Conservation (phyloP, 2,329 filamentous ascomycete species). For the Paecilomyces sp. region DNA sequence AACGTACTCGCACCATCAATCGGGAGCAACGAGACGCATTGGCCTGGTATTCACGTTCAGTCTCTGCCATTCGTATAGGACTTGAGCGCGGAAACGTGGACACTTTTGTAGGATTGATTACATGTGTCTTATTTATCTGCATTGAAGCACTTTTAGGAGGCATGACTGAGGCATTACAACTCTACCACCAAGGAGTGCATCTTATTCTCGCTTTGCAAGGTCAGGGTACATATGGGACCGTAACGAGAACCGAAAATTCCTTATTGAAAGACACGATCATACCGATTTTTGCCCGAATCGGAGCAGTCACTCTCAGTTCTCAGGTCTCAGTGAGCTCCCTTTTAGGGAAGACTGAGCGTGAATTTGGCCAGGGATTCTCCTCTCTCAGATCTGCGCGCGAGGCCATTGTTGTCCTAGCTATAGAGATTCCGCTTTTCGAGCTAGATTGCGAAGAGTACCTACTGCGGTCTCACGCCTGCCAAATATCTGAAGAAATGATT, state of each 20-base stretch:
- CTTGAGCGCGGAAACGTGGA: slow-evolving; percentile 18
- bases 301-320: slow-evolving; percentile 11
- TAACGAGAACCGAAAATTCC: slow-evolving; percentile 8
- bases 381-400: slow-evolving; percentile 20
- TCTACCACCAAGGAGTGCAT: slow-evolving; percentile 22
- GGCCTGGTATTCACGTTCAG: slow-evolving; percentile 24
- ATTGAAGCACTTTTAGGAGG: slow-evolving; percentile 21
- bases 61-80: slow-evolving; percentile 18
- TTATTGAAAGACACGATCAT: slow-evolving; percentile 19
- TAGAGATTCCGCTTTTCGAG: slow-evolving; percentile 19
- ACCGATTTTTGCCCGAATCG: slow-evolving; percentile 23
- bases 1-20: background rate
- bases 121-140: slow-evolving; percentile 24
- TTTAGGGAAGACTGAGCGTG: slow-evolving; percentile 8
- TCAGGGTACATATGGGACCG: slow-evolving; percentile 3
- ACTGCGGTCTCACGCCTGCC: slow-evolving; percentile 1
- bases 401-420: slow-evolving; percentile 15
- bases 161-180: slow-evolving; percentile 16
- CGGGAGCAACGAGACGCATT: slow-evolving; percentile 19
- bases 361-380: slow-evolving; percentile 3
- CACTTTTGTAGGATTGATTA: slow-evolving; percentile 21
- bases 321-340: slow-evolving; percentile 8
- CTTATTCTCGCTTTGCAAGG: slow-evolving; percentile 17
- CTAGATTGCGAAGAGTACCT: slow-evolving; percentile 11
- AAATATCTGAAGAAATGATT: slow-evolving; percentile 12